These are phyloP conservation scores for Nakaseomyces nivariensis DNA, from an alignment of 1,139 yeast species.

Conservation along the genomic window DNA sequence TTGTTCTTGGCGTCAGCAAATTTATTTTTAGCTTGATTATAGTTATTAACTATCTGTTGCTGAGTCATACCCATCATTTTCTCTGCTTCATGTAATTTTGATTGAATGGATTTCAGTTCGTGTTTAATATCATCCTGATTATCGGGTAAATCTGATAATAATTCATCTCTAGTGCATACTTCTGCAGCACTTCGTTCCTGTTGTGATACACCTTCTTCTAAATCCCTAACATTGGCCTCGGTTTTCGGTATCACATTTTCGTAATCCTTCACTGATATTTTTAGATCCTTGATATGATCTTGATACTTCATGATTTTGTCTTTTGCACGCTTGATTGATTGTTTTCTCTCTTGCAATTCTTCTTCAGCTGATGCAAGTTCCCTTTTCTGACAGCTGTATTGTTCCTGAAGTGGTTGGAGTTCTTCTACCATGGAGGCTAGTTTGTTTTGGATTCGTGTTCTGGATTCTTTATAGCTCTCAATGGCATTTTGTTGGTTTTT, in stretches of 20 bases:
- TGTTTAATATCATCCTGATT: slow-evolving; percentile 30
- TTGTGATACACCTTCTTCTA: slow-evolving; percentile 23
- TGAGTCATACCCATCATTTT: slow-evolving; percentile 36
- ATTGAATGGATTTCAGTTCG: slow-evolving; percentile 31
- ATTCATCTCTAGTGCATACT: slow-evolving; percentile 27
- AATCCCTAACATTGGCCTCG: slow-evolving; percentile 24
- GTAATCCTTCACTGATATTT: slow-evolving; percentile 12
- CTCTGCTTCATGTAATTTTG: slow-evolving; percentile 32
- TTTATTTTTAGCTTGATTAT: slow-evolving; percentile 30
- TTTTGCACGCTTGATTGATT: slow-evolving; percentile 20
- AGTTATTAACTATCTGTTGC: slow-evolving; percentile 34
- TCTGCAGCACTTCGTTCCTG: slow-evolving; percentile 31
- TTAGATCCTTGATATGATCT: slow-evolving; percentile 16
- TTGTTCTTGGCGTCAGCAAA: slow-evolving; percentile 31
- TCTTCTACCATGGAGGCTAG: slow-evolving; percentile 16
- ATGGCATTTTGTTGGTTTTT: slow-evolving; percentile 23
- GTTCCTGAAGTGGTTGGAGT: slow-evolving; percentile 18
- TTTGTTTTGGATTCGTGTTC: slow-evolving; percentile 22
- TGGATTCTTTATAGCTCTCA: slow-evolving; percentile 19
- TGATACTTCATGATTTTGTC: slow-evolving; percentile 20
- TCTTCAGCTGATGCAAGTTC: slow-evolving; percentile 8
- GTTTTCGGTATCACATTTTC: slow-evolving; percentile 16
- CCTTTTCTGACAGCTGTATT: slow-evolving; percentile 15
- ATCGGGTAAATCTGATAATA: slow-evolving; percentile 26
- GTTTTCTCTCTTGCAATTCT: slow-evolving; percentile 17